These are phyloP conservation scores for Eruca vesicaria DNA, from an alignment of 441 rosid genomes.

Conservation along the genomic window DNA sequence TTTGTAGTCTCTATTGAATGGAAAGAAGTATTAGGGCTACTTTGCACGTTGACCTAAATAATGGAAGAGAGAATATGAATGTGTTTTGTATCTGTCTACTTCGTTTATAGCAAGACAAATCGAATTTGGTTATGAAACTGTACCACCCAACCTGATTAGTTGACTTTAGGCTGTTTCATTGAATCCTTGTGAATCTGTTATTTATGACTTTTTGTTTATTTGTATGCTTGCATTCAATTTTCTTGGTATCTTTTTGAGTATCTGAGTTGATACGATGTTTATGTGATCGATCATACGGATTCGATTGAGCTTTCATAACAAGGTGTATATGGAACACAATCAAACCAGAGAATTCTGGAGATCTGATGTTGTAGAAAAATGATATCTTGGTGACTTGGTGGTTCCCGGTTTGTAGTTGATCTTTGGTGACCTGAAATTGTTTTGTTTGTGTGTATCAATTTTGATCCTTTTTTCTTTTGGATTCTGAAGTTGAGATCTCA, in stretches of 20 bases:
- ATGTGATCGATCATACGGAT: conserved; percentile 1
- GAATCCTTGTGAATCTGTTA: conserved; percentile 13
- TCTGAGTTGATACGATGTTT: conserved; percentile 18
- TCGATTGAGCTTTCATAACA: background rate
- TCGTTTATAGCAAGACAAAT: conserved; percentile 27
- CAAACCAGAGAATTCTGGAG: background rate
- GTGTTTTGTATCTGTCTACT: conserved; percentile 23
- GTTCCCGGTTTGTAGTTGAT: conserved; percentile 5
- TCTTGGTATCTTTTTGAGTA: conserved; percentile 8
- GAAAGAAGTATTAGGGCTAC: background rate
- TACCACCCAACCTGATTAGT: conserved; percentile 27
- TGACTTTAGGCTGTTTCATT: conserved; percentile 31
- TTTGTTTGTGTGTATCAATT: conserved; percentile 6
- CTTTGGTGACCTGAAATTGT: conserved; percentile 7
- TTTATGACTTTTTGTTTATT: background rate
- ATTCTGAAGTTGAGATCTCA: conserved; percentile 7
- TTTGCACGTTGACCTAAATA: conserved; percentile 21
- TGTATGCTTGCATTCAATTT: background rate
- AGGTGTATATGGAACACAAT: background rate
- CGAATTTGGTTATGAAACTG: conserved; percentile 27
- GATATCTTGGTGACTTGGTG: conserved; percentile 2
- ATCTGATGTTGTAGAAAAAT: background rate
- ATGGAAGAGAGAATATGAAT: conserved; percentile 23
- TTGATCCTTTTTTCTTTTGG: background rate
- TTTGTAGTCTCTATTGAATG: background rate